A percentile compares a stretch with the other conserved stretches of the same genome.
These are phyloP conservation scores for Rhytidiadelphus loreus DNA, from an alignment of 225 moss, liverwort and hornwort species.

Conservation along the genomic window DNA sequence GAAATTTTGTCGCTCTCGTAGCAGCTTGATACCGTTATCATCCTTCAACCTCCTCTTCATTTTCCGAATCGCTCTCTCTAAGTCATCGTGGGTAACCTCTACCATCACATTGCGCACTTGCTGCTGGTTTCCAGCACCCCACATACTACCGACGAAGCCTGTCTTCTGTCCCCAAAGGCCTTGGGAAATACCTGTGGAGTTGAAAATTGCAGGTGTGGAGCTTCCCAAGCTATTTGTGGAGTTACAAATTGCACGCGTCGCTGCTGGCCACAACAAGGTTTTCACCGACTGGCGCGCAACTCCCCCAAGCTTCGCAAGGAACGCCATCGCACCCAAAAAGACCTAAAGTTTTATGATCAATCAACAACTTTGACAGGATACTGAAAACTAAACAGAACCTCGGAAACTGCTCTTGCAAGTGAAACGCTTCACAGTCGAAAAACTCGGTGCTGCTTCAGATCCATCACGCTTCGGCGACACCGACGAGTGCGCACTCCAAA, in stretches of 20 bases:
- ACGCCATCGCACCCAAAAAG: conserved; percentile 26
- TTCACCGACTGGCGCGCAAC: conserved; percentile 28
- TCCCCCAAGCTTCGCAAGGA: conserved; percentile 50
- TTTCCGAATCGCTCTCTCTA: conserved; percentile 75
- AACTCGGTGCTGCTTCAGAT: neutral
- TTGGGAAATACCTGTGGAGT: neutral
- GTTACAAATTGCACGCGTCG: neutral
- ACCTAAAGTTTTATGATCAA: neutral
- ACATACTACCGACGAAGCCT: neutral
- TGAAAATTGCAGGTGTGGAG: neutral
- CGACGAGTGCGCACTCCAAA: neutral
- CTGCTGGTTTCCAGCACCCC: conserved; percentile 29
- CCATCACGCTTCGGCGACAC: neutral
- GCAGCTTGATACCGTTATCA: conserved; percentile 49
- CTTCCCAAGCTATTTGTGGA: neutral
- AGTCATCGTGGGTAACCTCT: conserved; percentile 67
- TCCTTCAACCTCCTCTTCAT: conserved; percentile 92
- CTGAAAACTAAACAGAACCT: neutral
- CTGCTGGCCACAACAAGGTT: neutral
- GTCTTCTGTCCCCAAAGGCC: conserved; percentile 18
- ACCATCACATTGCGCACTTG: conserved; percentile 77
- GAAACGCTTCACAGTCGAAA: neutral
- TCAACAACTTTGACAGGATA: neutral
- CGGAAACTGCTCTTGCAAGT: neutral
- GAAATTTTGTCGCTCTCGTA: conserved; percentile 57